Conservation (phyloP, 2,329 filamentous ascomycete species). For the Verticillium zaregamsianum region DNA sequence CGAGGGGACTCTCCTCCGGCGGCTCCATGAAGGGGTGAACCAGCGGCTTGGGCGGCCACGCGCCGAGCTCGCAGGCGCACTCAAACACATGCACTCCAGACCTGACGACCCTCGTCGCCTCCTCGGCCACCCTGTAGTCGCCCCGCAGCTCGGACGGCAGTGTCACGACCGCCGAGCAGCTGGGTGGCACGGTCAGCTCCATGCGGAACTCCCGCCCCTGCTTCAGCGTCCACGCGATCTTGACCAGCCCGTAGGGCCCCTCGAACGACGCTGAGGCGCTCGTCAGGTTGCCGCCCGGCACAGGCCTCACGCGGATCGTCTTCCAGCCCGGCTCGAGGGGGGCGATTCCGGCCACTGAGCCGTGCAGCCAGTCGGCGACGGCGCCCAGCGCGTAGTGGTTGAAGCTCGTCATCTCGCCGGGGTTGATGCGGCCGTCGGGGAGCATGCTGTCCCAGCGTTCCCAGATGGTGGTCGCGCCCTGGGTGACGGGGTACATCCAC, state of each 20-base stretch:
- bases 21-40: neutral
- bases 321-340: conserved; percentile 18
- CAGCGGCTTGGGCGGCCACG: conserved; percentile 5
- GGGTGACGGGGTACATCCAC: conserved; percentile 31
- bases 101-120: neutral
- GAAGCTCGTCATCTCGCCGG: conserved; percentile 35
- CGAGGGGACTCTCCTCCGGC: neutral
- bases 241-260: conserved; percentile 4
- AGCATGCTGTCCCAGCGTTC: conserved; percentile 37
- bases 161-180: conserved; percentile 4
- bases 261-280: conserved; percentile 8
- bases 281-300: conserved; percentile 9
- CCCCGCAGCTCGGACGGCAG: conserved; percentile 5
- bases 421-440: conserved; percentile 30
- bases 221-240: conserved; percentile 3
- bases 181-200: conserved; percentile 6
- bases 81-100: conserved; percentile 7
- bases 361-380: conserved; percentile 32
- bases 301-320: conserved; percentile 3
- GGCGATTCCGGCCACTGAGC: conserved; percentile 17
- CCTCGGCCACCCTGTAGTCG: neutral
- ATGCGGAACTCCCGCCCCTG: neutral
- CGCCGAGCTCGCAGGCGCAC: conserved; percentile 4
- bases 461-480: conserved; percentile 34
- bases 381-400: conserved; percentile 37